Percentiles rank a stretch among this genome's conserved stretches.
These are phyloP conservation scores for Trichoderma brevicompactum DNA, from an alignment of 2,329 filamentous ascomycete genomes.

Conservation along the genomic window DNA sequence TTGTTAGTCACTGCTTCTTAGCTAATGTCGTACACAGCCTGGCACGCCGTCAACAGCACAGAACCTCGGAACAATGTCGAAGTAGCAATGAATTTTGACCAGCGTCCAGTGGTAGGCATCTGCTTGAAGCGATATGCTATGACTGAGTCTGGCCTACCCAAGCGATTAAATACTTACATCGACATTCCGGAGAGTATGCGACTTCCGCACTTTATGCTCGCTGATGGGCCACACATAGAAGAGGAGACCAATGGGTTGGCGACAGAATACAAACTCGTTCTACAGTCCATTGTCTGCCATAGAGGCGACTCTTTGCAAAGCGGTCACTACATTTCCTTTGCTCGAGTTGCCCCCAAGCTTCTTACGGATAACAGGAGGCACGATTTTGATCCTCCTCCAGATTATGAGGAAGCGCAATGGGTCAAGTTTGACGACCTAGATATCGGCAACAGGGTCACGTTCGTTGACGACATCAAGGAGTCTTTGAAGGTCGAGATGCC, in stretches of 20 bases:
- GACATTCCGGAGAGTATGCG: conserved; percentile 85
- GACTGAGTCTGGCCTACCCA: conserved; percentile 68
- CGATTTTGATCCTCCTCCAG: conserved; percentile 61
- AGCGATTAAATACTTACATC: conserved; percentile 78
- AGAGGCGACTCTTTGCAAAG: conserved; percentile 82
- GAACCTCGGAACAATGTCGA: conserved; percentile 71
- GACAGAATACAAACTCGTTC: conserved; percentile 88
- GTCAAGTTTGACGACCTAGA: conserved; percentile 89
- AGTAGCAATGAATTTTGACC: conserved; percentile 85
- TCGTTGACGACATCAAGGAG: conserved; percentile 76
- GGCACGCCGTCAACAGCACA: conserved; percentile 70
- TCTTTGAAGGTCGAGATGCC: conserved; percentile 86
- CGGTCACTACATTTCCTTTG: conserved; percentile 88
- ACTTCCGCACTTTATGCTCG: conserved; percentile 83
- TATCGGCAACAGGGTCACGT: conserved; percentile 68
- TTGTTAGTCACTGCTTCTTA: not conserved
- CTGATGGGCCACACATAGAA: conserved; percentile 70
- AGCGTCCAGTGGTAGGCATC: conserved; percentile 85
- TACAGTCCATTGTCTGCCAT: conserved; percentile 93
- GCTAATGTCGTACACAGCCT: conserved; percentile 62
- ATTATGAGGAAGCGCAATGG: conserved; percentile 78
- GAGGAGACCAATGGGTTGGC: conserved; percentile 66
- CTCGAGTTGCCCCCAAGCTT: conserved; percentile 70
- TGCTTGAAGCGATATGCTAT: conserved; percentile 87
- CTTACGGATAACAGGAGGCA: conserved; percentile 63